Evolutionary conservation across 2,329 filamentous ascomycete genomes (phyloP), one percentile per base, ranked within the genome.

Genomic region (Beauveria medogensis): DNA sequence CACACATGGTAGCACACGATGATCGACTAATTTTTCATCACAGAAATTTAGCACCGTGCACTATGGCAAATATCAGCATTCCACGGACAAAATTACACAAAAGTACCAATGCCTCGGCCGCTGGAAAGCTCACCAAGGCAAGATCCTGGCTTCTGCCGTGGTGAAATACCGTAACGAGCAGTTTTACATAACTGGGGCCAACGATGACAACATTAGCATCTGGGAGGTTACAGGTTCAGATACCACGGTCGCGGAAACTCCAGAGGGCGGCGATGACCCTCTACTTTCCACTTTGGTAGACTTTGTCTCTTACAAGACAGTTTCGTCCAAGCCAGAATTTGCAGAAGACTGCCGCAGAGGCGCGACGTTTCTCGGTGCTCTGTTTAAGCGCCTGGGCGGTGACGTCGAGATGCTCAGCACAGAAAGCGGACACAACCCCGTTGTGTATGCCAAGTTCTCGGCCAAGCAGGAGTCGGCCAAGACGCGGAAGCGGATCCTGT

Each of bases 181-280:
- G n/a, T 84, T 94, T n/a, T 94, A 91, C 71, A 91, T 96, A 55
- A 97, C 93, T 0, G 94, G 94, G 9, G 92, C 91, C 53, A 99
- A 96, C 68, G 94, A 99, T 73, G 88, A 92, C 69, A 89, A 87
- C 0, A 85, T 99, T 28, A 89, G 91, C 8, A 84, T 97, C 22
- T 99, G 94, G 94, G 86, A 93, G 65, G 81, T 96, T 56, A 75
- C 79, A 3, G 76, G 77, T 58, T 68, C 69, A 2, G 66, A 67
- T 2, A 68, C 66, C 20, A 59, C 66, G 3, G 67, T 67, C 16
- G 76, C 75, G 62, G 73, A 75, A 1, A 64, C 75, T 2, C 63
- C 71, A 0, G 75, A 78, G 22, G 69, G 68, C 9, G 69, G 68
- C 5, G 77, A 78, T 16, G 82, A 85, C 60, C 78, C 84, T 65